Conservation (phyloP, 176 grass and related monocot species). For the Oryza glumipatula region DNA sequence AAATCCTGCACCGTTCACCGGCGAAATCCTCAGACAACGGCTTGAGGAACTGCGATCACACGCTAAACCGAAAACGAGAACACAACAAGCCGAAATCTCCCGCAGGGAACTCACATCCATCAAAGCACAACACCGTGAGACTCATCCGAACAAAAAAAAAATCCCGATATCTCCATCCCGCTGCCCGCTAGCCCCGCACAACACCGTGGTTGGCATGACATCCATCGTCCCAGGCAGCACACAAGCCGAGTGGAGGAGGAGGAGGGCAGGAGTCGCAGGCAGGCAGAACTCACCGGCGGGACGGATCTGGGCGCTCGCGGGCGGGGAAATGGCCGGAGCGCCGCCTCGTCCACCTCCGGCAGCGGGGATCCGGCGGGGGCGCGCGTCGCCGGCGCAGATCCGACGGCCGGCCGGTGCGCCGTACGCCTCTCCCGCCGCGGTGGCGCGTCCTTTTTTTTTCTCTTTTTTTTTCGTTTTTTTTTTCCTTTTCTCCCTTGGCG, state of each 20-base stretch:
- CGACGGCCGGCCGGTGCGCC: constrained; percentile 40
- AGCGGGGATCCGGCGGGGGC: constrained; percentile 16
- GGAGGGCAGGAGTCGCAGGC: neutral
- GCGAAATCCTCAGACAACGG: neutral
- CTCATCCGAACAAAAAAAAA: no score
- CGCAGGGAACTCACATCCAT: constrained; percentile 16
- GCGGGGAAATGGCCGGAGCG: constrained; percentile 31
- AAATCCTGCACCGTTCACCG: neutral
- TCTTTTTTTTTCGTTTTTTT: neutral
- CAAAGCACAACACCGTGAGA: neutral
- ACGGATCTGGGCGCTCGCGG: constrained; percentile 39
- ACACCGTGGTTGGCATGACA: neutral
- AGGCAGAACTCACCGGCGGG: constrained; percentile 45
- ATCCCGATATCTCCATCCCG: neutral
- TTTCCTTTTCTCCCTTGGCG: constrained; percentile 1
- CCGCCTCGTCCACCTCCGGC: constrained; percentile 31
- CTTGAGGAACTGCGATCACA: neutral
- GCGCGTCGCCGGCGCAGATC: constrained; percentile 36
- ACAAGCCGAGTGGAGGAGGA: constrained; percentile 1
- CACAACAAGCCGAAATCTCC: neutral
- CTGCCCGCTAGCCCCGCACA: neutral
- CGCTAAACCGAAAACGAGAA: neutral
- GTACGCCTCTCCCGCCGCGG: constrained; percentile 42
- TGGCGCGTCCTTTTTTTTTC: constrained; percentile 17
- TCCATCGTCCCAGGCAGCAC: constrained; percentile 8